Evolutionary conservation across 495 filamentous ascomycete genomes (phyloP).

Genomic region (Sordaria brevicollis): DNA sequence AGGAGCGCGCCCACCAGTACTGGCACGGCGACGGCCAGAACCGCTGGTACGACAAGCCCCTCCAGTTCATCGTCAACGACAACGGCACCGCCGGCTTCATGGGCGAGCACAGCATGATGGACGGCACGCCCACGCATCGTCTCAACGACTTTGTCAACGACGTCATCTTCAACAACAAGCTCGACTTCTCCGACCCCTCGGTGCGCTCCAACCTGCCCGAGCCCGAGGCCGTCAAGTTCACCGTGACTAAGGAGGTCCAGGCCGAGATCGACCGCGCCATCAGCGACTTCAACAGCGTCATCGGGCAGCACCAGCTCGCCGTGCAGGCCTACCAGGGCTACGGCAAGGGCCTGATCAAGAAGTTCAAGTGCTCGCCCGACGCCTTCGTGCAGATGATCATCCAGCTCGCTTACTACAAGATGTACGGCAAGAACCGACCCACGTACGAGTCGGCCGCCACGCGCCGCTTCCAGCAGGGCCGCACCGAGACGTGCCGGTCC

Average conservation of each 20-base stretch:
- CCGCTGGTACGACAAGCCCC: conserved; percentile 96
- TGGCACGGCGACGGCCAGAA: conserved; percentile 97
- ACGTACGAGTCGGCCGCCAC: conserved; percentile 97
- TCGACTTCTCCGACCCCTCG: conserved; percentile 66
- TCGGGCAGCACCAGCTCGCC: conserved; percentile 77
- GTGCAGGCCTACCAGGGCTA: conserved; percentile 96
- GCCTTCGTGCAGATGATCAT: conserved; percentile 98
- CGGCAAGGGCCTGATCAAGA: conserved; percentile 98
- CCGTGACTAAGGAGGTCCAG: conserved; percentile 58
- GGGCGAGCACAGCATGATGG: conserved; percentile 99
- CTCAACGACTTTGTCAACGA: conserved; percentile 89
- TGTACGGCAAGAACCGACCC: conserved; percentile 95
- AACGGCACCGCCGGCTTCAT: conserved; percentile 97
- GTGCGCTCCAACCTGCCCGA: conserved; percentile 79
- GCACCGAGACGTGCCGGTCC: conserved; percentile 89
- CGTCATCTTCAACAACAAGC: conserved; percentile 81
- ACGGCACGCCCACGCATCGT: conserved; percentile 93
- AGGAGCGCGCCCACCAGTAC: conserved; percentile 92
- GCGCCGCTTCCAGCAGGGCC: conserved; percentile 87
- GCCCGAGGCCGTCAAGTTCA: conserved; percentile 66
- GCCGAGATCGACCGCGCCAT: conserved; percentile 66
- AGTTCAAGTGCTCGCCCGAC: conserved; percentile 96
- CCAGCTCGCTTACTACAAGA: conserved; percentile 97
- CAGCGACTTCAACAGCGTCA: conserved; percentile 66
- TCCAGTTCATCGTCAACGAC: conserved; percentile 97